These are phyloP conservation scores for Fibroporia radiculosa DNA, from an alignment of 768 basidiomycete species.

Conservation along the genomic window DNA sequence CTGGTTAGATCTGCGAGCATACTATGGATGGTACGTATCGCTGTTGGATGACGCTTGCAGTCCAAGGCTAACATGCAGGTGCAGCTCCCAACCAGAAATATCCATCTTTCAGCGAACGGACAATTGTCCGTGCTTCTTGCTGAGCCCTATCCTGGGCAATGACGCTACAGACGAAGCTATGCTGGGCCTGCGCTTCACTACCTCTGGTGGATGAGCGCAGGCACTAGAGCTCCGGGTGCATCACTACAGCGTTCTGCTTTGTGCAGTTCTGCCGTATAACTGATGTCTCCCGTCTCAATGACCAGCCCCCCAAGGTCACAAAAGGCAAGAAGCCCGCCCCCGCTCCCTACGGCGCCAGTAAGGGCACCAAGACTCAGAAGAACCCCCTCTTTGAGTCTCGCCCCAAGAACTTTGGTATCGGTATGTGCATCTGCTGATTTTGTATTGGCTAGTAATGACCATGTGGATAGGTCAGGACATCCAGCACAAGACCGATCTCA, in stretches of 20 bases:
- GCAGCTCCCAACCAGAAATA: slow-evolving; percentile 11
- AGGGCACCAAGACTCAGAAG: slow-evolving; percentile 65
- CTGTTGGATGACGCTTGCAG: slow-evolving; percentile 8
- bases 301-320: slow-evolving; percentile 76
- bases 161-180: slow-evolving; percentile 31
- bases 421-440: slow-evolving; percentile 31
- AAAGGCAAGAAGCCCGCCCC: slow-evolving; percentile 85
- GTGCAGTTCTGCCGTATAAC: slow-evolving; percentile 17
- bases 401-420: slow-evolving; percentile 93
- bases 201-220: slow-evolving; percentile 18
- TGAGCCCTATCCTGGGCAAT: slow-evolving; percentile 26
- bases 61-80: not conserved
- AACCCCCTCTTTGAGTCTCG: slow-evolving; percentile 93
- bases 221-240: slow-evolving; percentile 50
- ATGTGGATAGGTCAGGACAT: slow-evolving; percentile 78
- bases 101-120: slow-evolving; percentile 6
- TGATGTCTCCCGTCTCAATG: slow-evolving; percentile 70
- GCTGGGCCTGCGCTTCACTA: slow-evolving; percentile 32
- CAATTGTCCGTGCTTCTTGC: slow-evolving; percentile 15
- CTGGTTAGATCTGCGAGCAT: slow-evolving; percentile 7
- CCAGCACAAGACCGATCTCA: slow-evolving; percentile 82
- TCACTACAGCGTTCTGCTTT: slow-evolving; percentile 24
- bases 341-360: slow-evolving; percentile 76
- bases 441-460: not conserved
- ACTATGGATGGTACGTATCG: slow-evolving; percentile 23